These are phyloP conservation scores for Triticum urartu DNA, from an alignment of 176 grass and related monocot species.

Conservation along the genomic window DNA sequence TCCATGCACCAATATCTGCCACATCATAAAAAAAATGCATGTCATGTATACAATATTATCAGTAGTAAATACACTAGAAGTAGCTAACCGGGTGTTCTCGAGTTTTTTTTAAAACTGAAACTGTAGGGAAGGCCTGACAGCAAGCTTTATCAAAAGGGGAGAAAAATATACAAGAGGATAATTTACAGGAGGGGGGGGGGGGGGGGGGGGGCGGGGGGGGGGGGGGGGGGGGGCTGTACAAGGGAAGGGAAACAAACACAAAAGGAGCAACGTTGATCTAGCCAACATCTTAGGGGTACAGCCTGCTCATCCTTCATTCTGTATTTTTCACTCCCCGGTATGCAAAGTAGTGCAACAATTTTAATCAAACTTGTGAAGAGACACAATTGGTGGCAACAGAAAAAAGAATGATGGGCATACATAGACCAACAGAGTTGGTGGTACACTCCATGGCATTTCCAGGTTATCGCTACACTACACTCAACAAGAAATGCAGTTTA, in stretches of 20 bases:
- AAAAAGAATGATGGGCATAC: no score
- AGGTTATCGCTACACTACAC: neutral
- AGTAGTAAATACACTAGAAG: neutral
- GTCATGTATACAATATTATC: neutral
- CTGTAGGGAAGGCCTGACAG: no score
- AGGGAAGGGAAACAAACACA: no score
- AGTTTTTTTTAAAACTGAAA: neutral
- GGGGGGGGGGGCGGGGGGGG: no score
- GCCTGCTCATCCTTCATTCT: no score
- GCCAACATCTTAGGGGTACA: no score
- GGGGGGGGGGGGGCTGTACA: no score
- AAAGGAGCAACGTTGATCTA: no score
- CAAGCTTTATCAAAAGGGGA: no score
- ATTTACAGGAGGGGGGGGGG: no score
- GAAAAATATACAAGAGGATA: no score
- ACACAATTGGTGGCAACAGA: neutral
- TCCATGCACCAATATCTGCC: conserved; percentile 86
- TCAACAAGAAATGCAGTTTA: neutral
- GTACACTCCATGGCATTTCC: neutral
- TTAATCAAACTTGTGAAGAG: neutral
- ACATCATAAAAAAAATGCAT: conserved; percentile 13
- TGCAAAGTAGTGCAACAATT: neutral
- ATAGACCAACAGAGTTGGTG: no score
- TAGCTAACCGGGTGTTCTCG: neutral
- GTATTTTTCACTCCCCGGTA: neutral